Percentiles rank a stretch among this genome's conserved stretches.
phyloP scores from a whole-genome alignment of 2,329 filamentous ascomycete species.

The Penicillium sp. region DNA sequence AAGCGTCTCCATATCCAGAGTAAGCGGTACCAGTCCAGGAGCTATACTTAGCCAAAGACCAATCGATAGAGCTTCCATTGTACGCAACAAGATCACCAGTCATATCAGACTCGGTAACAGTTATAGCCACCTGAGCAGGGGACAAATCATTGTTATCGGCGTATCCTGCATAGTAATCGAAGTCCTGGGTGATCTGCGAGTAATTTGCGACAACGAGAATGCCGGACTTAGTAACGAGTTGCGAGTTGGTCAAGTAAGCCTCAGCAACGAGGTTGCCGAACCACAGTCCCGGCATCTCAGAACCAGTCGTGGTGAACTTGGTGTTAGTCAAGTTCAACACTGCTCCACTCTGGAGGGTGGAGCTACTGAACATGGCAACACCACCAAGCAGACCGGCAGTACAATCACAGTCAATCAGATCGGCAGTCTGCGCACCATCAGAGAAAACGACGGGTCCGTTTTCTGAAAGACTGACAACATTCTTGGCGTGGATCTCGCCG shows the following conservation, averaged over 20 bases:
- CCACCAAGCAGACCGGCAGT: conserved; percentile 31
- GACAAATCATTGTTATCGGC: conserved; percentile 25
- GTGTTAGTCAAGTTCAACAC: conserved; percentile 22
- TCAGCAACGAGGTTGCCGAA: conserved; percentile 32
- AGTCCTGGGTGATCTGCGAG: conserved; percentile 20
- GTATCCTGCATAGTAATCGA: conserved; percentile 33
- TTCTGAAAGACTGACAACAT: conserved; percentile 27
- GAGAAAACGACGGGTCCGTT: conserved; percentile 24
- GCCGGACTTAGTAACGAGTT: conserved; percentile 20
- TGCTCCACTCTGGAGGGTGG: conserved; percentile 18
- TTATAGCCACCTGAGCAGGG: conserved; percentile 27
- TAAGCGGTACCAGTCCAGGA: conserved; percentile 19
- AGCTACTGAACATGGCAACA: conserved; percentile 24
- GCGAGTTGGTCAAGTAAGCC: conserved; percentile 4
- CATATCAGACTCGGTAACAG: conserved; percentile 26
- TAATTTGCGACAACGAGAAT: conserved; percentile 6
- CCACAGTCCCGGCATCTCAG: conserved; percentile 29
- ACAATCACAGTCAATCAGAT: conserved; percentile 17
- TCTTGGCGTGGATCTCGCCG: conserved; percentile 25
- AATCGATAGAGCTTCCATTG: conserved; percentile 24
- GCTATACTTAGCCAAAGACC: conserved; percentile 11
- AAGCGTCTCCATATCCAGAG: conserved; percentile 7
- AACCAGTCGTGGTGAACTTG: conserved; percentile 20
- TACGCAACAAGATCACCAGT: conserved; percentile 35
- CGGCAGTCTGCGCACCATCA: conserved; percentile 22